Base-by-base conservation (phyloP, 2,329 filamentous ascomycete genomes). In the Sporothrix mexicana region DNA sequence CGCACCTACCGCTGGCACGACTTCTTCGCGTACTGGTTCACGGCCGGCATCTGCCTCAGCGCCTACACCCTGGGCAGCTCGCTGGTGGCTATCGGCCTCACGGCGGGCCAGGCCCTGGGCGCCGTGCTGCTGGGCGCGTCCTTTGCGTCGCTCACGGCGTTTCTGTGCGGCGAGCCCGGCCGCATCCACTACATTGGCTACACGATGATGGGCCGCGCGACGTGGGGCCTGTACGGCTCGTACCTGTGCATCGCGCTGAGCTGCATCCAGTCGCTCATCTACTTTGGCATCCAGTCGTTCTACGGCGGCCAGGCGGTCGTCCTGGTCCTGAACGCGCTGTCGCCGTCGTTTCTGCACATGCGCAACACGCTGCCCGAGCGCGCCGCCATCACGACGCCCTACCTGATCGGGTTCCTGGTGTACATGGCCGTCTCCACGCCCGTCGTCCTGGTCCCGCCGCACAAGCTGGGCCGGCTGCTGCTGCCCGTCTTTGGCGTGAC, bases 251-350 rank as follows among this genome's bases (percentile, higher is more conserved):
- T 68, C 15, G 47, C 66, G 2, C 66, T 68, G 23, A 53, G 45
- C 45, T 68, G 66, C 47, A 53, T 68, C 66, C 66, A 68, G 66
- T 68, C 66, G 23, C 66, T 68, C 15, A 68, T 68, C 25, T 68
- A 68, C 43, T 68, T 68, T 53, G 66, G 66, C 66, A 68, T 68
- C 66, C 66, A 68, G 47, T 68, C 66, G 20, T 68, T 53, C 66
- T 68, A 68, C 47, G 66, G 66, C 47, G 66, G 66, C 17, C 66
- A 68, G 66, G 66, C 66, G 5, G 47, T 68, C 4, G 66, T 68
- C 6, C 23, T 68, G 25, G 36, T 68, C 47, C 47, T 68, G 23
- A 68, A 68, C 25, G 45, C 66, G 2, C 66, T 68, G 10, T 68
- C 66, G 47, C 66, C 66, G 20, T 17, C 23, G 4, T 68, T 68